phyloP scores from a whole-genome alignment of 1,284 basidiomycete genomes.

The Cystobasidium slooffiae region DNA sequence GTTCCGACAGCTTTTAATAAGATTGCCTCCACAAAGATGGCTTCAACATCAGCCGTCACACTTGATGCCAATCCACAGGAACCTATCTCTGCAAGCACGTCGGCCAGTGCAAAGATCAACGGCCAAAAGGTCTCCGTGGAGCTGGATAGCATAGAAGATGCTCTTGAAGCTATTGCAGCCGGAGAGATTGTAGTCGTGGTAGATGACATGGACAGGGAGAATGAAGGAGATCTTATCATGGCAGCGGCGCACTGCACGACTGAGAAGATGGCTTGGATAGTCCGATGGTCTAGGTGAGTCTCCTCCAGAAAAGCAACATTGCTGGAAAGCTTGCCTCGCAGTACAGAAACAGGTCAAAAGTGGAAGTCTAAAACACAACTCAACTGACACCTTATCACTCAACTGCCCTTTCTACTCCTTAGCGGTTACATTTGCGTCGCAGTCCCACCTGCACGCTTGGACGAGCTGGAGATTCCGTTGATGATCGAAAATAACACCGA shows the following conservation, averaged over 20 bases:
- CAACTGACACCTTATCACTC: neutral
- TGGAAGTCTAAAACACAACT: neutral
- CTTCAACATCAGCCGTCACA: constrained; percentile 23
- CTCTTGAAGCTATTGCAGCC: constrained; percentile 73
- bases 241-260: constrained; percentile 80
- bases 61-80: constrained; percentile 11
- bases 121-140: constrained; percentile 47
- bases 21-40: neutral
- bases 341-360: neutral
- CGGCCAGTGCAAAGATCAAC: constrained; percentile 30
- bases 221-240: constrained; percentile 91
- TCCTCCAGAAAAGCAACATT: neutral
- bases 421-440: constrained; percentile 96
- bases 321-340: neutral
- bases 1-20: neutral
- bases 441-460: constrained; percentile 74
- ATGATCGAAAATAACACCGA: constrained; percentile 93
- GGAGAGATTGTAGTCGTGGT: constrained; percentile 94
- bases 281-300: constrained; percentile 86
- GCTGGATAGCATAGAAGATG: constrained; percentile 77
- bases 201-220: constrained; percentile 91
- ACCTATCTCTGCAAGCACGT: neutral
- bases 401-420: constrained; percentile 3
- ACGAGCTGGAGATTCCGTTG: constrained; percentile 85
- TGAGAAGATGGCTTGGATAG: constrained; percentile 99